Evolutionary conservation across 192 early-diverging fungal species (phyloP).

Genomic region (Backusella mclennaniae): DNA sequence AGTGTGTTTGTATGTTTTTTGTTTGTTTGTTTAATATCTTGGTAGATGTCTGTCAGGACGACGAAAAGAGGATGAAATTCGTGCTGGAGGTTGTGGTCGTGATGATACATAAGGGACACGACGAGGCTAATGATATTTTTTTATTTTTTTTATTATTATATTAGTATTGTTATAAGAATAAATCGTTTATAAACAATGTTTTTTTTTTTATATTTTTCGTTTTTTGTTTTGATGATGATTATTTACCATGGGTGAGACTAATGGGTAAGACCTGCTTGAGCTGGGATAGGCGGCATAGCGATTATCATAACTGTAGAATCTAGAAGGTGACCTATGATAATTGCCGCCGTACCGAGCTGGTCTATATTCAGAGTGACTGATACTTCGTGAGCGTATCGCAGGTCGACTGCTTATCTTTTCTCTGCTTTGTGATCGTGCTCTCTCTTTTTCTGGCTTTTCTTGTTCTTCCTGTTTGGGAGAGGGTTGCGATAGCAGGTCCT

Average conservation of each 20-base stretch:
- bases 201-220: not conserved
- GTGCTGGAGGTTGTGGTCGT: conserved; percentile 10
- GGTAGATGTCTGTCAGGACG: conserved; percentile 17
- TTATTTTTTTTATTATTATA: no score
- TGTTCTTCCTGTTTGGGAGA: not conserved
- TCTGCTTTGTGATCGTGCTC: conserved; percentile 4
- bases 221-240: not conserved
- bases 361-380: conserved; percentile 11
- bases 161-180: not conserved
- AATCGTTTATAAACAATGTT: not conserved
- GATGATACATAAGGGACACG: conserved; percentile 12
- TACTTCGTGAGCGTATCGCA: conserved; percentile 11
- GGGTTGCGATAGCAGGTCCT: conserved; percentile 8
- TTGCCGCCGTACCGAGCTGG: conserved; percentile 14
- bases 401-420: conserved; percentile 1
- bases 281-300: not conserved
- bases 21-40: not conserved
- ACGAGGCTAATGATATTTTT: not conserved
- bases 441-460: not conserved
- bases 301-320: conserved; percentile 4
- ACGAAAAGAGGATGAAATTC: not conserved
- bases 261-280: conserved; percentile 11
- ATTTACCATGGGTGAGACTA: conserved; percentile 11
- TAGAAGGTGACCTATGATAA: conserved; percentile 1
- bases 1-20: not conserved